Evolutionary conservation across 164 flowering plant species (phyloP), one percentile per base, ranked within the genome.

Genomic region (Vitis rupestris): DNA sequence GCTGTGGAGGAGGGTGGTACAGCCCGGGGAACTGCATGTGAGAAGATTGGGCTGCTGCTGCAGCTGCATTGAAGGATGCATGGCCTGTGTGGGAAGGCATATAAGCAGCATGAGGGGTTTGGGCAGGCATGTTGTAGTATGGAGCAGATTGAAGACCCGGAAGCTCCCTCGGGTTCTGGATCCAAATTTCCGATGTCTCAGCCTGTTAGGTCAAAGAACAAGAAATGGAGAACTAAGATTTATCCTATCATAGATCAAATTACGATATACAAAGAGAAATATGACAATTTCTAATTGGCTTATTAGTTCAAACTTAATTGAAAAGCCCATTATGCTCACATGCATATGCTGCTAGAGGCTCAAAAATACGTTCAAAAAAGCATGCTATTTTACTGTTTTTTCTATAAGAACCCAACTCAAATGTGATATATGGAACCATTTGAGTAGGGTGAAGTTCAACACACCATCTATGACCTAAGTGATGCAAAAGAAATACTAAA

Each of bases 171-270:
- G 90, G 88, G 68, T 86, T 91, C 79, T 87, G 94, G 62, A 95
- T 79, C 99, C 99, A 91, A 8, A 91, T 72, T 81, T 93, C 98
- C 3, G 97, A 89, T 51, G 93, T 76, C 73, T 92, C 99, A 0
- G 90, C 97, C 99, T 95, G 89, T 66, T 16, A 61, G 59, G 53
- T 27, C 56, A 61, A 19, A 67, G 27, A 57, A 30, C 30, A 62
- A 37, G n/a, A 63, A 55, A 57, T 12, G 7, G 44, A 61, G 37
- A 61, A 14, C 61, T 58, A 3, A 14, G 16, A 10, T 23, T 17
- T 58, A 9, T 58, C 30, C 16, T n/a, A 3, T 37, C 4, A 37
- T 6, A 37, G 44, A 37, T 37, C 7, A 37, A 37, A 37, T 37
- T 37, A 37, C 4, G 44, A 37, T 37, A 37, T 23, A 23, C 27